A percentile compares a stretch with the other conserved stretches of the same genome.
Evolutionary conservation across 2,329 filamentous ascomycete genomes (phyloP).

Genomic region (Emergomyces orientalis): DNA sequence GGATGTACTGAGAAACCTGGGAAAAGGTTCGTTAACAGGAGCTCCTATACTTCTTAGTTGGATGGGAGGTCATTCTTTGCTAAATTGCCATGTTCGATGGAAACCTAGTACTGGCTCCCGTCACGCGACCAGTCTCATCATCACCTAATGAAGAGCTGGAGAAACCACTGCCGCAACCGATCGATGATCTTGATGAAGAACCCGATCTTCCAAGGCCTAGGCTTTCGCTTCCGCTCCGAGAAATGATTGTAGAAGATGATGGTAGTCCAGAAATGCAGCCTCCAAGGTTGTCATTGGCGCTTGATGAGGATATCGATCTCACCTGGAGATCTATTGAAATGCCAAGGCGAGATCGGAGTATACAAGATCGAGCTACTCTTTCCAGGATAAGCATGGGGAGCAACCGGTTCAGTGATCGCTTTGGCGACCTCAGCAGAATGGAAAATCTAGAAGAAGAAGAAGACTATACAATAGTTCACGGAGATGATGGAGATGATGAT

Average conservation of each 20-base stretch:
- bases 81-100: neutral
- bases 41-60: slow-evolving; percentile 1
- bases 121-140: slow-evolving; percentile 38
- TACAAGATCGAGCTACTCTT: slow-evolving; percentile 30
- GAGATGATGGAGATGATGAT: slow-evolving; percentile 16
- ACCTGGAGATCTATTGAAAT: slow-evolving; percentile 35
- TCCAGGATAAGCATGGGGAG: slow-evolving; percentile 38
- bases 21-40: slow-evolving; percentile 34
- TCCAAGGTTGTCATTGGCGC: slow-evolving; percentile 32
- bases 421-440: slow-evolving; percentile 40
- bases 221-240: slow-evolving; percentile 40
- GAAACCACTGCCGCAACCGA: slow-evolving; percentile 22
- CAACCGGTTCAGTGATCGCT: slow-evolving; percentile 42
- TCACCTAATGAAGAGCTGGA: slow-evolving; percentile 34
- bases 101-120: slow-evolving; percentile 40
- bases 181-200: slow-evolving; percentile 42
- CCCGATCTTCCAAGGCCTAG: slow-evolving; percentile 36
- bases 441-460: slow-evolving; percentile 36
- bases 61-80: neutral
- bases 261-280: slow-evolving; percentile 28
- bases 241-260: slow-evolving; percentile 34
- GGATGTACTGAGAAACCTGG: slow-evolving; percentile 45
- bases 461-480: slow-evolving; percentile 16
- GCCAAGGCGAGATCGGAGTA: slow-evolving; percentile 33
- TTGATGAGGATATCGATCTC: slow-evolving; percentile 42